Conservation (phyloP, 225 moss, liverwort and hornwort species). For the Thuidium tamariscinum region DNA sequence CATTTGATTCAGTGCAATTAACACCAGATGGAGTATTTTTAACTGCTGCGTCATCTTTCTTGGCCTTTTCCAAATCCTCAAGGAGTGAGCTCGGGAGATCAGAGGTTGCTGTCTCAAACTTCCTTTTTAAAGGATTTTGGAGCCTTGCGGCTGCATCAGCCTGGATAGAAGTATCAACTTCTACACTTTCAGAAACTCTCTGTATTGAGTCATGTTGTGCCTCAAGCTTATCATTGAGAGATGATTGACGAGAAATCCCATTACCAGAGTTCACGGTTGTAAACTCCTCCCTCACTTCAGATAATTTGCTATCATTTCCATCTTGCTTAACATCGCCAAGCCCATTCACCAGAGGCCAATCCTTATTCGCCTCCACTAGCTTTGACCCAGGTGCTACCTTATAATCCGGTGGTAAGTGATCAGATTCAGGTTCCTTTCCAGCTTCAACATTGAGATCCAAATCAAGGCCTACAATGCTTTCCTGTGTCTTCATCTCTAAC, state of each 20-base stretch:
- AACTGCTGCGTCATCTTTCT: not conserved
- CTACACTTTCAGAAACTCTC: not conserved
- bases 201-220: not conserved
- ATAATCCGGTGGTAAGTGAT: conserved; percentile 3
- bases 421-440: conserved; percentile 30
- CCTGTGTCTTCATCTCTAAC: not conserved
- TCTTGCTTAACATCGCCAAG: not conserved
- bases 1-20: not conserved
- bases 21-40: not conserved
- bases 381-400: not conserved
- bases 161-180: not conserved
- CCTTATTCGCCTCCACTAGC: not conserved
- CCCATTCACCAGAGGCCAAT: not conserved
- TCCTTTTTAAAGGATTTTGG: conserved; percentile 22
- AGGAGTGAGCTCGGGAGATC: not conserved
- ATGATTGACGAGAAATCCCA: not conserved
- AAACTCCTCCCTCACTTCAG: not conserved
- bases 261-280: not conserved
- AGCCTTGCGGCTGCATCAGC: not conserved
- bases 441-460: conserved; percentile 45
- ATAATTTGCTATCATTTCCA: not conserved
- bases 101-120: not conserved
- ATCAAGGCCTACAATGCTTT: conserved; percentile 17
- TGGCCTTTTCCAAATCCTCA: conserved; percentile 7
- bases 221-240: not conserved